Evolutionary conservation across 768 basidiomycete genomes (phyloP), one percentile per base, ranked within the genome.

Genomic region (Lentinus brumalis): DNA sequence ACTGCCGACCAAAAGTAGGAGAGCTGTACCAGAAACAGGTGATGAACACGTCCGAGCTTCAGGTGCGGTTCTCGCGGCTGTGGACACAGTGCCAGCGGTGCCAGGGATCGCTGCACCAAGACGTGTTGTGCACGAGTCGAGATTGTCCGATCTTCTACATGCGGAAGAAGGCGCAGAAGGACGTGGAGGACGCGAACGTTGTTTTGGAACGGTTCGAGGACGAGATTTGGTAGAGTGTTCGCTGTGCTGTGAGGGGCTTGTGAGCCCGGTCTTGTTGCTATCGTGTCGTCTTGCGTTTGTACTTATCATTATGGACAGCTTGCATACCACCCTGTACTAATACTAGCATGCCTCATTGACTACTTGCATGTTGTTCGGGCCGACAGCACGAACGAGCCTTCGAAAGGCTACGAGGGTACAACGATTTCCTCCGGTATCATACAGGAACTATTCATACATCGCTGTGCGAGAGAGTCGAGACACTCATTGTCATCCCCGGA

Each of bases 51-150:
- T 95, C 96, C 0, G 84, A 86, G 21, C 78, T 89, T 47, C 94
- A 99, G 79, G 88, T 96, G 7, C 87, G 92, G 50, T 98, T 97
- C 73, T 91, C 96, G 18, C 85, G 96, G 51, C 74, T 99, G 26
- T 99, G 97, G 97, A 98, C 97, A 1, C 96, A 98, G 70, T 99
- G 97, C 68, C 97, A 99, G 71, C 85, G 97, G 29, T 99, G 97
- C 79, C 97, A 99, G 72, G 97, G 97, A 14, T 99, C 97, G 16
- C 79, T 99, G 50, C 97, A 99, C 77, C 95, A 97, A 92, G 97
- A 99, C 71, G 97, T 98, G 9, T 79, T 99, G 31, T 99, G 96
- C 71, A 91, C 93, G 0, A 95, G 92, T 71, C 96, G 92, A 71
- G 97, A 99, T 75, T 99, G 97, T 67, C 97, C 97, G 0, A 98